These are phyloP conservation scores for Diplotaxis tenuifolia DNA, from an alignment of 345 rosid genomes.

Conservation along the genomic window DNA sequence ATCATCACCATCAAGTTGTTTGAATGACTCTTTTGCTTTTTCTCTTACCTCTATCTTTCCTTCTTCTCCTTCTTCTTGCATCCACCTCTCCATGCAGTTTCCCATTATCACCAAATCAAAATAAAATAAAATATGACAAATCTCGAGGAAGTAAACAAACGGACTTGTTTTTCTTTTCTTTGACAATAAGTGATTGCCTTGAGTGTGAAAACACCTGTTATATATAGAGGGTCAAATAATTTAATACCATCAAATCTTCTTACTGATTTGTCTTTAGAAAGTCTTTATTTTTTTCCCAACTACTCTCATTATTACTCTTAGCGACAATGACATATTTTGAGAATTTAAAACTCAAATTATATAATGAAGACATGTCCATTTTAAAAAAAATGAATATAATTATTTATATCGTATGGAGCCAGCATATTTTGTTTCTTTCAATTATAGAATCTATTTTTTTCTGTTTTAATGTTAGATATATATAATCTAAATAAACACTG, in stretches of 20 bases:
- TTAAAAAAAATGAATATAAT: constrained; percentile 9
- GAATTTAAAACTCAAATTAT: not conserved
- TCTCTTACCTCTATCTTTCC: constrained; percentile 1
- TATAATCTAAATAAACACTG: not conserved
- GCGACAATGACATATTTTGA: constrained; percentile 26
- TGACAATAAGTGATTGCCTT: constrained; percentile 3
- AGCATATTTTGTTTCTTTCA: not conserved
- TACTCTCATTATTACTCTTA: constrained; percentile 23
- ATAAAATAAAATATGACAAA: not conserved
- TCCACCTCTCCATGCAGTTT: constrained; percentile 30
- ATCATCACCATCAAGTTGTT: constrained; percentile 13
- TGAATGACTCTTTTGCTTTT: constrained; percentile 10
- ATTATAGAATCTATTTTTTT: not conserved
- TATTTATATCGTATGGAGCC: constrained; percentile 3
- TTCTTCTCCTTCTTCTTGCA: constrained; percentile 18
- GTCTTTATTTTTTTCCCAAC: constrained; percentile 35
- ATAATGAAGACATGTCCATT: not conserved
- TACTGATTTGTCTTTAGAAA: constrained; percentile 12
- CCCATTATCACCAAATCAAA: constrained; percentile 22
- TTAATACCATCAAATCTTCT: not conserved
- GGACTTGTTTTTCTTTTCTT: constrained; percentile 2
- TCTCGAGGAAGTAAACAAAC: not conserved
- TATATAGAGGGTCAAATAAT: not conserved
- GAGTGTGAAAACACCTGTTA: not conserved
- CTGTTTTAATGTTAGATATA: not conserved